Evolutionary conservation across 1,284 basidiomycete species (phyloP).

Genomic region (Microbotryomycetes sp.): DNA sequence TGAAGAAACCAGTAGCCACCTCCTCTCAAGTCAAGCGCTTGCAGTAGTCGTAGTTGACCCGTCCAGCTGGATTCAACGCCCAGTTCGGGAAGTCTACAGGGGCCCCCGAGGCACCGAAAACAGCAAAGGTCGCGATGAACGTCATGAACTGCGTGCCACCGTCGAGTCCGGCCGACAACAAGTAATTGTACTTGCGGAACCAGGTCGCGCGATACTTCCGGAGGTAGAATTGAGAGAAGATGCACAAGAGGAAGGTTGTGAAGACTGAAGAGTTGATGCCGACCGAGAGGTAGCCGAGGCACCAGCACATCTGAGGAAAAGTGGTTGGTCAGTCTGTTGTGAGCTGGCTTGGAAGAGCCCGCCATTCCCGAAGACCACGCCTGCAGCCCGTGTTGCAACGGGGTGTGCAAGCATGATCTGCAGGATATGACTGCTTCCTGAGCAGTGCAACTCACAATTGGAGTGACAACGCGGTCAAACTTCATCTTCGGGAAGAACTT

Average conservation of each 20-base stretch:
- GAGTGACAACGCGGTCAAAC: conserved; percentile 17
- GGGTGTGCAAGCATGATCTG: too few species aligned
- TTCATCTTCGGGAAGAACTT: conserved; percentile 45
- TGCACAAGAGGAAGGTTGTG: conserved; percentile 2
- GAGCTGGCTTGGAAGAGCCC: conserved; percentile 37
- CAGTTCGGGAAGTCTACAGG: not conserved
- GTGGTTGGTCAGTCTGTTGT: conserved; percentile 33
- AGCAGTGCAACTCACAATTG: conserved; percentile 8
- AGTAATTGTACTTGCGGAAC: conserved; percentile 33
- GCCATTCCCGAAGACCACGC: too few species aligned
- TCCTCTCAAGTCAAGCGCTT: not conserved
- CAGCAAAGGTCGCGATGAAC: conserved; percentile 19
- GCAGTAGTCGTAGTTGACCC: not conserved
- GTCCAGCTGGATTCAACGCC: not conserved
- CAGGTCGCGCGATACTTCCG: conserved; percentile 12
- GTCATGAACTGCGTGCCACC: conserved; percentile 27
- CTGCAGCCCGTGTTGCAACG: too few species aligned
- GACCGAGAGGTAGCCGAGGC: not conserved
- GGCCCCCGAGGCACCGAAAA: not conserved
- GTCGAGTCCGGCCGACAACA: conserved; percentile 31
- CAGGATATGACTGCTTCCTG: too few species aligned
- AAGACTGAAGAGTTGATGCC: conserved; percentile 15
- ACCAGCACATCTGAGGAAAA: not conserved
- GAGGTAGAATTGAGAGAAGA: conserved; percentile 6
- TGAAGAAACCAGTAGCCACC: too few species aligned